Percentiles rank a stretch among this genome's conserved stretches.
Evolutionary conservation across 345 rosid genomes (phyloP).

Genomic region (Cardamine chenopodiifolia): DNA sequence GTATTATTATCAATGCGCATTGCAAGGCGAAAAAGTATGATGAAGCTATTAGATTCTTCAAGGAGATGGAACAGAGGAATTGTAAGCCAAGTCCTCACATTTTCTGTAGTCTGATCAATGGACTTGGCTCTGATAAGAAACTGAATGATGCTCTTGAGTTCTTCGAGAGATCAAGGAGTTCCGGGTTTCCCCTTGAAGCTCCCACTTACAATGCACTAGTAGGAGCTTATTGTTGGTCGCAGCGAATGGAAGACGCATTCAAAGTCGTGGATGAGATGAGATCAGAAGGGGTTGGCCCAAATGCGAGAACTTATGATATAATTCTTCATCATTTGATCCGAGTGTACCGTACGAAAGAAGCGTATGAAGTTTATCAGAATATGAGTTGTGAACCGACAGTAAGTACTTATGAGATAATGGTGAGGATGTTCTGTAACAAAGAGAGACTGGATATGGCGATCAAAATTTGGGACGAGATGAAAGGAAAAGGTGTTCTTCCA

Average conservation of each 20-base stretch:
- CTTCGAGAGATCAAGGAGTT: conserved; percentile 58
- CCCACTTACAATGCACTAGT: conserved; percentile 86
- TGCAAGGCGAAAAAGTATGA: conserved; percentile 66
- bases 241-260: conserved; percentile 55
- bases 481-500: conserved; percentile 69
- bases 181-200: conserved; percentile 61
- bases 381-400: conserved; percentile 68
- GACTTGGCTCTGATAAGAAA: conserved; percentile 71
- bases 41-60: conserved; percentile 54
- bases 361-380: conserved; percentile 59
- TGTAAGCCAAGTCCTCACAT: conserved; percentile 72
- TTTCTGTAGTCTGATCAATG: conserved; percentile 75
- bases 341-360: conserved; percentile 56
- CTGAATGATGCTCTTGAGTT: conserved; percentile 62
- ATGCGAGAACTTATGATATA: conserved; percentile 75
- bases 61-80: conserved; percentile 66
- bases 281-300: conserved; percentile 57
- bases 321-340: conserved; percentile 67
- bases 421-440: conserved; percentile 82
- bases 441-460: conserved; percentile 66
- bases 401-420: conserved; percentile 78
- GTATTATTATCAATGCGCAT: conserved; percentile 71
- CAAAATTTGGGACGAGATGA: conserved; percentile 76
- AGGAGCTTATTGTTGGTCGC: conserved; percentile 76
- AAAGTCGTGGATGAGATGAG: conserved; percentile 73